Evolutionary conservation across 495 filamentous ascomycete genomes (phyloP).

Genomic region (Penicillium arizonense): DNA sequence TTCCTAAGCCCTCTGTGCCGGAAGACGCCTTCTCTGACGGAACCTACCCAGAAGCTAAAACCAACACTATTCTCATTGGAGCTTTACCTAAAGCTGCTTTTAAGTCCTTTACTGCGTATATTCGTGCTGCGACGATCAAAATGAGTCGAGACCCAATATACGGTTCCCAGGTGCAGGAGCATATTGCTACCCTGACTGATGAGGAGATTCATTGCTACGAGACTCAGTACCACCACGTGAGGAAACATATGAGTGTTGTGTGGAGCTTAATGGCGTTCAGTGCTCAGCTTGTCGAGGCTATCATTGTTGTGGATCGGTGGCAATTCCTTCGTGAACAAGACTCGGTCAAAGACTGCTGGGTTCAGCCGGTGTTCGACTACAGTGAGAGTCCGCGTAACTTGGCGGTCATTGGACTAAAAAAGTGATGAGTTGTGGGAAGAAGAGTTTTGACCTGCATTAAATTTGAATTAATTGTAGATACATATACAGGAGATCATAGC

Average conservation of each 20-base stretch:
- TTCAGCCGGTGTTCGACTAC: slow-evolving; percentile 91
- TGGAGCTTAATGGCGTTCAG: slow-evolving; percentile 98
- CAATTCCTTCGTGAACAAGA: slow-evolving; percentile 78
- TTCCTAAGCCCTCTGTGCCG: slow-evolving; percentile 50
- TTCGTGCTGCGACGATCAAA: slow-evolving; percentile 75
- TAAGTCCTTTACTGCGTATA: slow-evolving; percentile 70
- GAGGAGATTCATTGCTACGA: slow-evolving; percentile 73
- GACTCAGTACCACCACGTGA: slow-evolving; percentile 55
- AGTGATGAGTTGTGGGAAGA: slow-evolving; percentile 26
- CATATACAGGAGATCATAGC: too few relatives aligned
- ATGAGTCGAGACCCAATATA: slow-evolving; percentile 57
- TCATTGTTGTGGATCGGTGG: slow-evolving; percentile 92
- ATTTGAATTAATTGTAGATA: too few relatives aligned
- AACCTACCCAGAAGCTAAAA: slow-evolving; percentile 13
- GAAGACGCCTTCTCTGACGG: slow-evolving; percentile 32
- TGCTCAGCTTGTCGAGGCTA: slow-evolving; percentile 78
- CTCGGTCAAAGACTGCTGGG: slow-evolving; percentile 71
- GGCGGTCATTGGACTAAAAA: slow-evolving; percentile 86
- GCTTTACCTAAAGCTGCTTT: slow-evolving; percentile 80
- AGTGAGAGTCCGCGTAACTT: slow-evolving; percentile 79
- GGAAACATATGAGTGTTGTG: slow-evolving; percentile 77
- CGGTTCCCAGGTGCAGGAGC: slow-evolving; percentile 54
- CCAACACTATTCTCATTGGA: slow-evolving; percentile 68
- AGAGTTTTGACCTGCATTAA: neutral
- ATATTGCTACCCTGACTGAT: slow-evolving; percentile 64